These are phyloP conservation scores for Lachancea mirantina DNA, from an alignment of 805 yeast species.

Conservation along the genomic window DNA sequence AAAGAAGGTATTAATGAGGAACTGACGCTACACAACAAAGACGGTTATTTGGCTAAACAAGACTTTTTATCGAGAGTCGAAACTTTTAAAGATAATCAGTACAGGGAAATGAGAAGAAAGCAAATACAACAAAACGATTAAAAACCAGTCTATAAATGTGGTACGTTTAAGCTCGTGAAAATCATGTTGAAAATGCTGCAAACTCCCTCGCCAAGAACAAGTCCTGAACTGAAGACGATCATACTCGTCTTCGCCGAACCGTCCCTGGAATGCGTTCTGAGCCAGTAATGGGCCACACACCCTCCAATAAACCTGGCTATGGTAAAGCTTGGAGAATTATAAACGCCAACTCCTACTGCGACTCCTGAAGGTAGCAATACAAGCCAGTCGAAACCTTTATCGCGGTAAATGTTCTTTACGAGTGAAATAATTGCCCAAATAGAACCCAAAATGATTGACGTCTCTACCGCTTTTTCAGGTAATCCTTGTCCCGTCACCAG, in stretches of 20 bases:
- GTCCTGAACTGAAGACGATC: constrained; percentile 86
- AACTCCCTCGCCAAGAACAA: constrained; percentile 90
- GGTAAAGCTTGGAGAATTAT: constrained; percentile 89
- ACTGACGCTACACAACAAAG: constrained; percentile 70
- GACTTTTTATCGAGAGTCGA: constrained; percentile 80
- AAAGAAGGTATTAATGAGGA: constrained; percentile 79
- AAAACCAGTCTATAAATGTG: constrained; percentile 38
- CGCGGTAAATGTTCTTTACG: constrained; percentile 48
- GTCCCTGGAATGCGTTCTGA: constrained; percentile 32
- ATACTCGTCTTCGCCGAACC: constrained; percentile 55
- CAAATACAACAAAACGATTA: constrained; percentile 26
- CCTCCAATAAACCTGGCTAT: constrained; percentile 93
- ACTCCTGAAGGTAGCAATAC: constrained; percentile 84
- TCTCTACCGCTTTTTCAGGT: constrained; percentile 67
- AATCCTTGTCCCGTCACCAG: constrained; percentile 85
- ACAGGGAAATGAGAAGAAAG: constrained; percentile 33
- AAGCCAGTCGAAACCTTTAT: constrained; percentile 33
- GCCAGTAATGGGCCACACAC: constrained; percentile 52
- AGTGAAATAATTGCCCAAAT: constrained; percentile 65
- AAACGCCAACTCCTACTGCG: constrained; percentile 95
- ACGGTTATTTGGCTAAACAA: constrained; percentile 86
- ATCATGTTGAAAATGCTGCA: constrained; percentile 78
- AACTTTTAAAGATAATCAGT: constrained; percentile 32
- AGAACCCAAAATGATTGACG: constrained; percentile 54
- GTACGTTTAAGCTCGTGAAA: constrained; percentile 60